Conservation (phyloP, 345 rosid species). For the Heritiera littoralis region DNA sequence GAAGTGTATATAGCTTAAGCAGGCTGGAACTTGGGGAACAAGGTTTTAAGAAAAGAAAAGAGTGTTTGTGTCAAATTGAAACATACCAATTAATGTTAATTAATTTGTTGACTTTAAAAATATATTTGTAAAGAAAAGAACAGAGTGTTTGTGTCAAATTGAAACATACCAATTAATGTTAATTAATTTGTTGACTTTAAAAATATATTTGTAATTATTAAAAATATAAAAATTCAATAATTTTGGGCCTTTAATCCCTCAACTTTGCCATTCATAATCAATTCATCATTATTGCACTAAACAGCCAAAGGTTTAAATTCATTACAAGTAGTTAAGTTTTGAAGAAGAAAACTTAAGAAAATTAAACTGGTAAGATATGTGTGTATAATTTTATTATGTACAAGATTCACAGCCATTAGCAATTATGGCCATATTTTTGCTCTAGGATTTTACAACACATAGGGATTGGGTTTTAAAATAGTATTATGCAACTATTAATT, state of each 20-base stretch:
- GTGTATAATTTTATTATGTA: too few relatives aligned
- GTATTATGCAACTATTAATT: too few relatives aligned
- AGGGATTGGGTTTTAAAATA: too few relatives aligned
- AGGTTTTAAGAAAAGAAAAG: not conserved
- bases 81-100: not conserved
- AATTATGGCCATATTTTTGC: too few relatives aligned
- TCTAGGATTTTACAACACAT: too few relatives aligned
- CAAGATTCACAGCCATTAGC: too few relatives aligned
- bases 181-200: not conserved
- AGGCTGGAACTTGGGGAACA: not conserved
- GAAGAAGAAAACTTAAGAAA: too few relatives aligned
- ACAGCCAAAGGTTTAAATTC: not conserved
- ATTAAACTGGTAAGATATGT: too few relatives aligned
- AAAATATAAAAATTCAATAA: not conserved
- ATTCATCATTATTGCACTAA: not conserved
- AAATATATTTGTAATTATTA: not conserved
- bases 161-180: not conserved
- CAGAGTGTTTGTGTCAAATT: not conserved
- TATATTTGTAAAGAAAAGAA: not conserved
- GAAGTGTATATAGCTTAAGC: not conserved
- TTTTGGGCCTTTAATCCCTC: not conserved
- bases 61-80: not conserved
- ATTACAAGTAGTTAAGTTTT: not conserved
- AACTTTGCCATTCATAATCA: not conserved
- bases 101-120: not conserved